Percentiles rank a stretch among this genome's conserved stretches.
Evolutionary conservation across 257 asterid genomes (phyloP).

Genomic region (Cruciata laevipes): DNA sequence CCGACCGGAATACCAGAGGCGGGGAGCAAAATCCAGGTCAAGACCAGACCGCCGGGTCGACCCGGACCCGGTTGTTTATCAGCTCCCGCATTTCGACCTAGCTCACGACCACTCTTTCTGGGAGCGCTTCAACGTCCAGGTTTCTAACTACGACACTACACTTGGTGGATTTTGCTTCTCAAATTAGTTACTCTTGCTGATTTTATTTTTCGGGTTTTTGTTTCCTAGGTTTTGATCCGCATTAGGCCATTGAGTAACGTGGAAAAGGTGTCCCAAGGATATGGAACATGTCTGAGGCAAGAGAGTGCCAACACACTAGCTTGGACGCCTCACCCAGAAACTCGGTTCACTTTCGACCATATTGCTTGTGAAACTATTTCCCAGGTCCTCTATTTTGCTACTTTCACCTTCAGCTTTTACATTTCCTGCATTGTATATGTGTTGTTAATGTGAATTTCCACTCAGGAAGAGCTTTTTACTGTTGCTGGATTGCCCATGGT

Average conservation of each 20-base stretch:
- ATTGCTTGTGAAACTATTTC: constrained; percentile 68
- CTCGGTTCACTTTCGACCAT: constrained; percentile 83
- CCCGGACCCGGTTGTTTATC: background rate
- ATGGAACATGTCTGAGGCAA: constrained; percentile 66
- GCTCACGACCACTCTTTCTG: constrained; percentile 53
- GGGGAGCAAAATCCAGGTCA: constrained; percentile 22
- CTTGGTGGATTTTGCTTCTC: too few species aligned
- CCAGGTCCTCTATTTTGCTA: constrained; percentile 43
- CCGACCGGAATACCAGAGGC: background rate
- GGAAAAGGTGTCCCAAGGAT: constrained; percentile 61
- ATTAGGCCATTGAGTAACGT: constrained; percentile 57
- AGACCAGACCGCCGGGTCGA: constrained; percentile 21
- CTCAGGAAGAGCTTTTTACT: constrained; percentile 62
- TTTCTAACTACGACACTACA: background rate
- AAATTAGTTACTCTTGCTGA: background rate
- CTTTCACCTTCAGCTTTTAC: too few species aligned
- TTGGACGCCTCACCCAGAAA: constrained; percentile 74
- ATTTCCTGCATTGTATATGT: too few species aligned
- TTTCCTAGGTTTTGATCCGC: constrained; percentile 61
- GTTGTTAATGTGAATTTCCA: background rate
- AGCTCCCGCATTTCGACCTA: constrained; percentile 51
- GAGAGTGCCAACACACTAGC: constrained; percentile 55
- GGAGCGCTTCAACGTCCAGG: constrained; percentile 91
- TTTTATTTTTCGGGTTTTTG: background rate
- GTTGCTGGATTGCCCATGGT: constrained; percentile 91